A percentile compares a stretch with the other conserved stretches of the same genome.
Conservation (phyloP, 2,329 filamentous ascomycete species). For the Pezicula carpinea region DNA sequence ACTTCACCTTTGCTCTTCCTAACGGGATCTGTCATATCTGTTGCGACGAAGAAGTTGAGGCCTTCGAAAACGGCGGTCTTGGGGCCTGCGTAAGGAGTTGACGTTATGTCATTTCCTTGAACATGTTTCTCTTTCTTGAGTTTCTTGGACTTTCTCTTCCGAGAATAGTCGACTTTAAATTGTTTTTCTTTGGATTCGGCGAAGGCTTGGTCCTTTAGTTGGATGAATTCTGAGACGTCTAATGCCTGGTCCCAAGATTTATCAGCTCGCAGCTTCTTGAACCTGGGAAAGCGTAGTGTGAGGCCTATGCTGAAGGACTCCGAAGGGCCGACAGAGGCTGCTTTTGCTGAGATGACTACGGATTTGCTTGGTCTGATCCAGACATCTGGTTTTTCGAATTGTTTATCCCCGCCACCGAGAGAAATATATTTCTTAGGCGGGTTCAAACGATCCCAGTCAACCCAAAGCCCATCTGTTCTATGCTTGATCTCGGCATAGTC, state of each 20-base stretch:
- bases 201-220: constrained; percentile 64
- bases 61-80: constrained; percentile 67
- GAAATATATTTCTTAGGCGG: constrained; percentile 77
- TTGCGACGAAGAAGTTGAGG: constrained; percentile 78
- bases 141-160: constrained; percentile 52
- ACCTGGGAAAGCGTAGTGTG: constrained; percentile 87
- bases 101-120: constrained; percentile 58
- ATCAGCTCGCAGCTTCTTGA: constrained; percentile 76
- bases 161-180: constrained; percentile 70
- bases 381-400: constrained; percentile 77
- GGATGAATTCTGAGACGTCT: constrained; percentile 71
- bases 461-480: constrained; percentile 87
- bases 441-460: constrained; percentile 71
- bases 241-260: constrained; percentile 79
- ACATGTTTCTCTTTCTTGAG: constrained; percentile 68
- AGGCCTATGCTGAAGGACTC: constrained; percentile 72
- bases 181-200: constrained; percentile 67
- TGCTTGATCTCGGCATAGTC: constrained; percentile 81
- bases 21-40: constrained; percentile 62
- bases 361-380: constrained; percentile 93
- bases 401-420: constrained; percentile 68
- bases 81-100: constrained; percentile 50
- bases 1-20: constrained; percentile 77
- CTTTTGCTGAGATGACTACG: constrained; percentile 83
- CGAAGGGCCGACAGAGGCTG: constrained; percentile 68